Evolutionary conservation across 2,329 filamentous ascomycete genomes (phyloP).

Genomic region (Colletotrichum endophyticum): DNA sequence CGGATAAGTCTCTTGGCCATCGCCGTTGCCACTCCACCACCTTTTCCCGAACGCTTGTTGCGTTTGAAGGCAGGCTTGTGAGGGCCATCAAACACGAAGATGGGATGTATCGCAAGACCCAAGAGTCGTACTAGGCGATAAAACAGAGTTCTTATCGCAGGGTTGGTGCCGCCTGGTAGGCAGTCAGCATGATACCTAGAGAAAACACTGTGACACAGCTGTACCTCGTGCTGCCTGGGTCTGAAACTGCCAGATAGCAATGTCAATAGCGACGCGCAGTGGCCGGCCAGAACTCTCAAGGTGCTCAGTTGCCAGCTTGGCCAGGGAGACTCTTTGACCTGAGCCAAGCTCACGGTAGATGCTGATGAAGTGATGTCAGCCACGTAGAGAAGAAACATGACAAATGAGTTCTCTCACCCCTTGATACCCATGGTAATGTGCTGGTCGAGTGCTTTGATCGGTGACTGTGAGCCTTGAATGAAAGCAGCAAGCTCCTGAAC

Average conservation of each 20-base stretch:
- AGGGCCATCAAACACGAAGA: slow-evolving; percentile 91
- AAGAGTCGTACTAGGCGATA: slow-evolving; percentile 85
- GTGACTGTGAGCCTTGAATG: background rate
- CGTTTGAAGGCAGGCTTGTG: slow-evolving; percentile 88
- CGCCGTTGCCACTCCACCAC: slow-evolving; percentile 71
- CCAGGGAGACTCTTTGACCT: slow-evolving; percentile 79
- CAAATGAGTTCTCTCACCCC: slow-evolving; percentile 48
- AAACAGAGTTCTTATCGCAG: slow-evolving; percentile 89
- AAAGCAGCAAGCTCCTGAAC: background rate
- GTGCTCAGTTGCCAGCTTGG: slow-evolving; percentile 81
- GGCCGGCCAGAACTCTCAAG: slow-evolving; percentile 74
- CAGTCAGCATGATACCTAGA: background rate
- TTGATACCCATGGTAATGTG: slow-evolving; percentile 66
- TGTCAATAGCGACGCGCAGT: slow-evolving; percentile 87
- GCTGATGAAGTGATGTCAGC: slow-evolving; percentile 48
- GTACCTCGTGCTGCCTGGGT: slow-evolving; percentile 78
- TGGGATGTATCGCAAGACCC: slow-evolving; percentile 77
- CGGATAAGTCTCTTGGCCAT: slow-evolving; percentile 84
- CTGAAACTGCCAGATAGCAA: slow-evolving; percentile 98
- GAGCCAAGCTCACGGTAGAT: slow-evolving; percentile 90
- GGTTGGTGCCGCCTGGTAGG: slow-evolving; percentile 76
- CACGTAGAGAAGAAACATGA: background rate
- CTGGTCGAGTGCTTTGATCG: background rate
- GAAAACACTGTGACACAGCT: background rate
- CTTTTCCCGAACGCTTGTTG: slow-evolving; percentile 73